phyloP scores from a whole-genome alignment of 495 filamentous ascomycete species.

The Penicillium turbatum region DNA sequence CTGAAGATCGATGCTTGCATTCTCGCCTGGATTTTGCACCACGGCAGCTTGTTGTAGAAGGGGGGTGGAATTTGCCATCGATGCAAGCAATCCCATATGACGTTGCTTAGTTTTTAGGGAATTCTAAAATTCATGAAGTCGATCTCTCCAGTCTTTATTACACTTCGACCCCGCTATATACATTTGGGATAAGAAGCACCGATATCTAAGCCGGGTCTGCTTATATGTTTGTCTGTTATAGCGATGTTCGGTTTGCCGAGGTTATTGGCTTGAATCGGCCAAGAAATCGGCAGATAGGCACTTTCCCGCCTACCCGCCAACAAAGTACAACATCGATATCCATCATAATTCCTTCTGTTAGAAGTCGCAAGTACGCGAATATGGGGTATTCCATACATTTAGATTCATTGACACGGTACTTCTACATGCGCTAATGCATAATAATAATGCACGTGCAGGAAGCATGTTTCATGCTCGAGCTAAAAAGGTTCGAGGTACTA shows the following conservation, averaged over 20 bases:
- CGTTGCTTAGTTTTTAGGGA: neutral
- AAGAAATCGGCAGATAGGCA: neutral
- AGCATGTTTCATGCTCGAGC: too few relatives aligned
- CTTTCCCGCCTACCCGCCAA: too few relatives aligned
- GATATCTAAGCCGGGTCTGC: neutral
- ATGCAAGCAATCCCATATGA: neutral
- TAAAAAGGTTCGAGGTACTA: too few relatives aligned
- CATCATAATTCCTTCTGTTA: too few relatives aligned
- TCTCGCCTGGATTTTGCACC: slow-evolving; percentile 17
- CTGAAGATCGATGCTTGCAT: slow-evolving; percentile 9
- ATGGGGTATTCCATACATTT: too few relatives aligned
- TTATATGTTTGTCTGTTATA: neutral
- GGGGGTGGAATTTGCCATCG: slow-evolving; percentile 8
- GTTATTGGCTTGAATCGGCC: neutral
- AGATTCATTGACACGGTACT: too few relatives aligned
- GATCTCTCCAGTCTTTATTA: neutral
- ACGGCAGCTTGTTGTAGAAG: slow-evolving; percentile 16
- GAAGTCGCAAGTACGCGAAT: too few relatives aligned
- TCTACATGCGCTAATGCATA: too few relatives aligned
- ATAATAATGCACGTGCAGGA: too few relatives aligned
- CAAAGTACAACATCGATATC: too few relatives aligned
- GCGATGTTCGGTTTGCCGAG: slow-evolving; percentile 5
- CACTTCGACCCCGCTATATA: neutral
- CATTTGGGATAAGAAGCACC: neutral
- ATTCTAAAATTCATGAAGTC: neutral